Base-by-base conservation (phyloP, 1,139 yeast genomes). In the Candida sp. region DNA sequence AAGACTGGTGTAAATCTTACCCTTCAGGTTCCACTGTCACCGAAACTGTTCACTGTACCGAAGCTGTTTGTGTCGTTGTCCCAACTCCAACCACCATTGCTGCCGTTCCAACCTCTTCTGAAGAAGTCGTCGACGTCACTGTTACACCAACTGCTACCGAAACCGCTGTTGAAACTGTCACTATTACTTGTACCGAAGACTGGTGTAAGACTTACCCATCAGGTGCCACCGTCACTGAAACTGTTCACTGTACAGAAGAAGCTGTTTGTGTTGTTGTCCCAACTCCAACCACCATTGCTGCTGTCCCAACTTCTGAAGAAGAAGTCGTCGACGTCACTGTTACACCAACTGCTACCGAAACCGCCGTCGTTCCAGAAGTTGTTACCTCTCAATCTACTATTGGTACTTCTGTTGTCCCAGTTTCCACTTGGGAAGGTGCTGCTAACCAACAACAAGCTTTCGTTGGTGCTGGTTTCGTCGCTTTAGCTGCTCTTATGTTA, bases 401-500 rank as follows among this genome's bases (percentile, higher is more conserved):
- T 33, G 30, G 23, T 49, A 53, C 62, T 37, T 62, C 70, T 46
- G 59, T 37, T 49, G 60, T 57, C 51, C 61, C 55, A 45, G 58
- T 59, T 38, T 46, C 56, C 36, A 49, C 57, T 32, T 63, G 44
- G 47, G 69, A 60, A 52, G 70, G 63, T 61, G 60, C 50, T 49
- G 73, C 60, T 46, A 52, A 53, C 49, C 55, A 52, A 48, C 56
- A 58, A 48, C 56, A 58, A 47, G 55, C 55, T 45, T 61, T 58
- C 45, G 60, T 57, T 40, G 77, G 77, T 48, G 62, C 63, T 48
- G 77, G 76, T 58, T 44, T 69, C 45, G 78, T 70, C 49, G 77
- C 73, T 60, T 50, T 71, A 43, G 76, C 71, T 50, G 77, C 73
- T 50, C 57, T 63, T 52, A 67, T 73, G 58, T 60, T 30, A 30